Conservation (phyloP, 1,284 basidiomycete species). For the Stygiomarasmius scandens region DNA sequence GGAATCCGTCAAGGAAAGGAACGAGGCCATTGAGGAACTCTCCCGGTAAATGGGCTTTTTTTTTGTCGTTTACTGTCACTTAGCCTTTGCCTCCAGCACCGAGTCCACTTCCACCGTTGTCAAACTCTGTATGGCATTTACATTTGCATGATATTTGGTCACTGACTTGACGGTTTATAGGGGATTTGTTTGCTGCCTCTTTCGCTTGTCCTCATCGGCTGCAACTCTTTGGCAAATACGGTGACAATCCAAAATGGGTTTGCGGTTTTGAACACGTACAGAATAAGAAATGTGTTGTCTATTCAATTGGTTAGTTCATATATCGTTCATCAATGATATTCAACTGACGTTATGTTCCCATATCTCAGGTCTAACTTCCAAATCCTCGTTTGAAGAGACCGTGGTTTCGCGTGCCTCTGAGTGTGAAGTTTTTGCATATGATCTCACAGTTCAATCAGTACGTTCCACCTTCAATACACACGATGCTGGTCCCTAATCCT, state of each 20-base stretch:
- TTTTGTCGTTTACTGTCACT: neutral
- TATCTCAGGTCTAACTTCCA: neutral
- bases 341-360: neutral
- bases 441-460: neutral
- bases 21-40: neutral
- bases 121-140: neutral
- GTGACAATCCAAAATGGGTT: constrained; percentile 3
- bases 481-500: too few relatives aligned
- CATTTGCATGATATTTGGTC: neutral
- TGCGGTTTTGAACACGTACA: constrained; percentile 1
- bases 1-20: neutral
- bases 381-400: neutral
- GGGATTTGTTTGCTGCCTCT: constrained; percentile 2
- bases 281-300: constrained; percentile 1
- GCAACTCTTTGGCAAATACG: neutral
- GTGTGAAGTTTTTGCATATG: neutral
- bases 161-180: neutral
- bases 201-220: constrained; percentile 1
- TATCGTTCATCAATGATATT: neutral
- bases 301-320: neutral
- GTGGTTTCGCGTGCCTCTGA: neutral
- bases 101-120: neutral
- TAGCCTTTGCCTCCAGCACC: neutral
- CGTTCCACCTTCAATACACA: neutral
- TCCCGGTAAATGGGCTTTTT: too few relatives aligned